Evolutionary conservation across 2,329 filamentous ascomycete species (phyloP).

Genomic region (Lizonia empirigonia): DNA sequence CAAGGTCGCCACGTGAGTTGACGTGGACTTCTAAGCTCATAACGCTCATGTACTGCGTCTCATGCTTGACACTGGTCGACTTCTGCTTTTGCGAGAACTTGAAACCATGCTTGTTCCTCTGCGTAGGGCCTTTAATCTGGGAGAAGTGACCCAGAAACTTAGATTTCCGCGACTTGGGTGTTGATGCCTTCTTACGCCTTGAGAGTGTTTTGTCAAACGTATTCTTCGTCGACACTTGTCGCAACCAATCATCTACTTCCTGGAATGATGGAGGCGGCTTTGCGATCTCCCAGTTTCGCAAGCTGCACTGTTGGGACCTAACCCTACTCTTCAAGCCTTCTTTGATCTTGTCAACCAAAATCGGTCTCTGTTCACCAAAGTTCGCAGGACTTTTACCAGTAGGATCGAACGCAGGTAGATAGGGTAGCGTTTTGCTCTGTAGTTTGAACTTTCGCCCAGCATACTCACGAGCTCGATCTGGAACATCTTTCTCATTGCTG

Average conservation of each 20-base stretch:
- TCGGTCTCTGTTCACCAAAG: conserved; percentile 58
- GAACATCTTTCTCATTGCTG: conserved; percentile 81
- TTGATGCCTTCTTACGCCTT: conserved; percentile 9
- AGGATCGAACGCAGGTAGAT: conserved; percentile 77
- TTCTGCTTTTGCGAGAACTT: conserved; percentile 81
- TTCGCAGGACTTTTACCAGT: conserved; percentile 62
- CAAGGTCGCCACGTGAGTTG: conserved; percentile 78
- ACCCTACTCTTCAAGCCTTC: conserved; percentile 59
- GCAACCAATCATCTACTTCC: conserved; percentile 74
- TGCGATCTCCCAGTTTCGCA: conserved; percentile 78
- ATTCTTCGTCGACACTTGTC: conserved; percentile 32
- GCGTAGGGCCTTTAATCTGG: conserved; percentile 88
- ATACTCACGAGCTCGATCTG: conserved; percentile 77
- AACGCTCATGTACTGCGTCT: conserved; percentile 92
- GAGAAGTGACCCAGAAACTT: conserved; percentile 59
- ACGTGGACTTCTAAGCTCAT: conserved; percentile 95
- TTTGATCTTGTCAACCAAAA: conserved; percentile 57
- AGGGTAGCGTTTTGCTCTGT: conserved; percentile 75
- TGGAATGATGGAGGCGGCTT: conserved; percentile 69
- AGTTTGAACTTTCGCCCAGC: conserved; percentile 85
- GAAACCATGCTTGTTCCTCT: conserved; percentile 79
- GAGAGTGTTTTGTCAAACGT: conserved; percentile 10
- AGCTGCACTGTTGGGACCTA: conserved; percentile 63
- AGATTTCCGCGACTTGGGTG: conserved; percentile 26
- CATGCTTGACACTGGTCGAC: conserved; percentile 78